Evolutionary conservation across 768 basidiomycete genomes (phyloP).

Genomic region (Tricholoma sp.): DNA sequence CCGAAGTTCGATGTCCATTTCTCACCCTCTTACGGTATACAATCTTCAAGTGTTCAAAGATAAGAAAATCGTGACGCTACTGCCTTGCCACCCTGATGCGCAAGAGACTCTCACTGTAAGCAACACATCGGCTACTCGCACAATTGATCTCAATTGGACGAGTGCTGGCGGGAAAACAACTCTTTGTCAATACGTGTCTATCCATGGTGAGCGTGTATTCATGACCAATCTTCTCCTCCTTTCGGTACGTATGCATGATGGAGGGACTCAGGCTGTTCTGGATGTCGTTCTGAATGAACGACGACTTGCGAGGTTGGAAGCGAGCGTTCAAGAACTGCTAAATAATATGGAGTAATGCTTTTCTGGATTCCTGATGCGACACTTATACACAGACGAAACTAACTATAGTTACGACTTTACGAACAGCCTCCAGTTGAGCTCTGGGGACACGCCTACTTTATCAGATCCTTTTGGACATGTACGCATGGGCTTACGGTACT

Average conservation of each 20-base stretch:
- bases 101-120: constrained; percentile 32
- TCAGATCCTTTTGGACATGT: too few relatives aligned
- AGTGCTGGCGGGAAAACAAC: constrained; percentile 27
- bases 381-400: too few relatives aligned
- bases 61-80: constrained; percentile 19
- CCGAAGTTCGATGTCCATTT: constrained; percentile 19
- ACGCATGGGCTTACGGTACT: too few relatives aligned
- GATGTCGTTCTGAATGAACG: constrained; percentile 30
- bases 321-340: constrained; percentile 15
- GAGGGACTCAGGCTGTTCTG: constrained; percentile 33
- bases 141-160: constrained; percentile 35
- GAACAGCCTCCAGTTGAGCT: too few relatives aligned
- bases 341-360: too few relatives aligned
- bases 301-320: constrained; percentile 22
- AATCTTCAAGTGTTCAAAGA: constrained; percentile 4
- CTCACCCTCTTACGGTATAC: constrained; percentile 27
- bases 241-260: constrained; percentile 31
- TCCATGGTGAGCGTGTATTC: constrained; percentile 27
- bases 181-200: constrained; percentile 34
- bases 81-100: constrained; percentile 29
- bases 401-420: too few relatives aligned
- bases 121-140: constrained; percentile 36
- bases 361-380: too few relatives aligned
- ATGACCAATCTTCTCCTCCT: constrained; percentile 32
- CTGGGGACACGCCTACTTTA: too few relatives aligned